These are phyloP conservation scores for Nitzschia sp. DNA, from an alignment of 108 stramenopile species.

Conservation along the genomic window DNA sequence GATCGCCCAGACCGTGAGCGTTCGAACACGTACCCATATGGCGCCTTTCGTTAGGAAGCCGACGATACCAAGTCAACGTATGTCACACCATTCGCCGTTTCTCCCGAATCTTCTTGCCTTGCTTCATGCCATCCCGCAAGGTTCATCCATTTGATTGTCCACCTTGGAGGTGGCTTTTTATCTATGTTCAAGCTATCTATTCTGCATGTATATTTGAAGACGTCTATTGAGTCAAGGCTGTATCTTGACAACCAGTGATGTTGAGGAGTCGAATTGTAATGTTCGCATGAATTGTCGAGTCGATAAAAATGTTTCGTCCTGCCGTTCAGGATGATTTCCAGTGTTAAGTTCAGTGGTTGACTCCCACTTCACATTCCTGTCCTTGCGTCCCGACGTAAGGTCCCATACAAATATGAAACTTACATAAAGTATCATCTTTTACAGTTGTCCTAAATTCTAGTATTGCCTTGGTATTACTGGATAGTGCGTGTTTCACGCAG, in stretches of 20 bases:
- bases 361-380: constrained; percentile 27
- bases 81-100: neutral
- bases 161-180: constrained; percentile 1
- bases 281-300: constrained; percentile 13
- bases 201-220: neutral
- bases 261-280: constrained; percentile 13
- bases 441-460: neutral
- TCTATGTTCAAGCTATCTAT: constrained; percentile 16
- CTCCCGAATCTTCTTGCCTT: neutral
- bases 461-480: neutral
- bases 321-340: constrained; percentile 25
- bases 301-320: constrained; percentile 20
- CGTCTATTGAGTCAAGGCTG: neutral
- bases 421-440: constrained; percentile 4
- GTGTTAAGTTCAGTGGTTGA: constrained; percentile 30
- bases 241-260: constrained; percentile 10
- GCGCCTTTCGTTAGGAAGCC: neutral
- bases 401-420: neutral
- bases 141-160: neutral
- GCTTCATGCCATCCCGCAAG: constrained; percentile 3
- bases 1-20: constrained; percentile 17
- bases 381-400: neutral
- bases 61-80: neutral
- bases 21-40: constrained; percentile 21
- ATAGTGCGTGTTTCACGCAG: too few species aligned